Percentiles rank a stretch among this genome's conserved stretches.
Evolutionary conservation across 1,284 basidiomycete genomes (phyloP).

Genomic region (Fomitopsis palustris): DNA sequence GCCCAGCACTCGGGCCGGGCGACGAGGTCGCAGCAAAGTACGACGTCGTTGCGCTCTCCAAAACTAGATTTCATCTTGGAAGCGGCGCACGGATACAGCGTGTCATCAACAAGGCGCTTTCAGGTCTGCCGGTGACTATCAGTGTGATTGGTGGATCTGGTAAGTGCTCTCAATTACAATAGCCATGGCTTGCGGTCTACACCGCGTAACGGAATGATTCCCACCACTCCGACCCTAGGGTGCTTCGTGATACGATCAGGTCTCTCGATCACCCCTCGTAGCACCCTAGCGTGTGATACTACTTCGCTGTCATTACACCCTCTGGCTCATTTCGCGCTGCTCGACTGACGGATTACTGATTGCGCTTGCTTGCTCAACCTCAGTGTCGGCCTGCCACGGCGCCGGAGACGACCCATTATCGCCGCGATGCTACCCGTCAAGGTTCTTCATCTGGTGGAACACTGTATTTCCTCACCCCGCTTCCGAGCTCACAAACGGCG

Average conservation of each 20-base stretch:
- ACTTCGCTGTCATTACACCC: no score
- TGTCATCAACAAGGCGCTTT: conserved; percentile 80
- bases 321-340: background rate
- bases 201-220: background rate
- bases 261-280: no score
- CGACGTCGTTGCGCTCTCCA: conserved; percentile 71
- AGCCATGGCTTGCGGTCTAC: background rate
- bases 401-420: conserved; percentile 90
- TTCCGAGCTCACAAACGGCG: conserved; percentile 93
- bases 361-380: background rate
- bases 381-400: conserved; percentile 91
- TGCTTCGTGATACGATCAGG: no score
- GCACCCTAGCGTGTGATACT: no score
- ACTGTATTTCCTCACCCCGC: conserved; percentile 91
- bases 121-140: conserved; percentile 86
- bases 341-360: background rate
- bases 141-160: conserved; percentile 88
- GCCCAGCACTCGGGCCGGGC: conserved; percentile 80
- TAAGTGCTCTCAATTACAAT: conserved; percentile 35
- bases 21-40: conserved; percentile 80
- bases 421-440: conserved; percentile 82
- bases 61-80: conserved; percentile 78
- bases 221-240: no score
- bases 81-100: conserved; percentile 82
- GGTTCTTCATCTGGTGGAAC: conserved; percentile 96